Evolutionary conservation across 352 stramenopile genomes (phyloP).

Genomic region (Blastocystis sp.): DNA sequence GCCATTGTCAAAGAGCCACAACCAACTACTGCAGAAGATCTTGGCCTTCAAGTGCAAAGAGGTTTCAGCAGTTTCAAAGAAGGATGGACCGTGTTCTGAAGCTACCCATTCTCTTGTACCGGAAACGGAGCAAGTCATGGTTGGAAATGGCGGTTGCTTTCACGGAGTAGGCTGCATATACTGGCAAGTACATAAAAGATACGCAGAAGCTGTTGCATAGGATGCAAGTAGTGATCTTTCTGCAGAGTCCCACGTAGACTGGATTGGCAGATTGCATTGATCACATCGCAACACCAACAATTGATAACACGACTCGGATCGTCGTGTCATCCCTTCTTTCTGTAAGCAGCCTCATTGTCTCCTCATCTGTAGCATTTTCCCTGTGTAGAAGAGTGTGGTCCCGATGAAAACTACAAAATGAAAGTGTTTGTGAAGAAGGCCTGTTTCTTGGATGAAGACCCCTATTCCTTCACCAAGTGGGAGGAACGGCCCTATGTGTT

Average conservation of each 20-base stretch:
- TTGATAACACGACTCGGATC: neutral
- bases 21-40: too few species aligned
- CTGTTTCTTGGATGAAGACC: constrained; percentile 23
- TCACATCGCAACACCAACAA: neutral
- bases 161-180: neutral
- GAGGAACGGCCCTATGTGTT: neutral
- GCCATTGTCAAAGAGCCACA: too few species aligned
- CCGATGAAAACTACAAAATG: neutral
- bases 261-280: constrained; percentile 4
- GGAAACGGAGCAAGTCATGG: neutral
- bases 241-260: constrained; percentile 1
- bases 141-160: neutral
- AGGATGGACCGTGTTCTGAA: neutral
- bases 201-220: neutral
- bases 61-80: neutral
- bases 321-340: constrained; percentile 1
- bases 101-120: neutral
- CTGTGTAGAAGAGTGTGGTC: constrained; percentile 10
- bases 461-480: constrained; percentile 33
- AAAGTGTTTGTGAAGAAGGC: constrained; percentile 43
- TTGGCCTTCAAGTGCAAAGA: too few species aligned
- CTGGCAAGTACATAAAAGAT: neutral
- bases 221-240: neutral
- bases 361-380: constrained; percentile 15
- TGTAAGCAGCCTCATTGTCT: neutral